These are phyloP conservation scores for Stentor coeruleus DNA, from an alignment of 73 alveolate species.

Conservation along the genomic window DNA sequence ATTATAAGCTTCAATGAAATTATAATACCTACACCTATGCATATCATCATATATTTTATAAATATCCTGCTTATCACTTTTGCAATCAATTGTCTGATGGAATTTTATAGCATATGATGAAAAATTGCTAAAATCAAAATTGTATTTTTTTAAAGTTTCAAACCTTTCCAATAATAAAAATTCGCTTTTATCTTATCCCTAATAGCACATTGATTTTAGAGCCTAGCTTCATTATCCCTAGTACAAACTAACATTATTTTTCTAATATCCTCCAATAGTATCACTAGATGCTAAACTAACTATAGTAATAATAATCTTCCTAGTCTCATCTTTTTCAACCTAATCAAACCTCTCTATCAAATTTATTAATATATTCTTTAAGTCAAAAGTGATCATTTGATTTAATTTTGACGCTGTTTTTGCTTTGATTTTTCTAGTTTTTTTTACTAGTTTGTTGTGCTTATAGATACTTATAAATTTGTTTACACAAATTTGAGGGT, in stretches of 20 bases:
- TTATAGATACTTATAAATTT: background rate
- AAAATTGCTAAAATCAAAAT: background rate
- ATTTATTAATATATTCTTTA: no score
- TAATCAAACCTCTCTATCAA: background rate
- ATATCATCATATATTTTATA: background rate
- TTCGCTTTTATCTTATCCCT: background rate
- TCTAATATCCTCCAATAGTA: no score
- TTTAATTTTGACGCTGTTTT: background rate
- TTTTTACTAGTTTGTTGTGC: background rate
- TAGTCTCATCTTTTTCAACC: constrained; percentile 7
- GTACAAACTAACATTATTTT: no score
- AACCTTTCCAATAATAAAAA: background rate
- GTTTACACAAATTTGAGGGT: background rate
- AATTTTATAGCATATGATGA: background rate
- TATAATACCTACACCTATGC: background rate
- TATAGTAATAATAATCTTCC: background rate
- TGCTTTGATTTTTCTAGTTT: background rate
- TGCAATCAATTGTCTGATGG: background rate
- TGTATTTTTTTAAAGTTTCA: no score
- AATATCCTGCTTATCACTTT: background rate
- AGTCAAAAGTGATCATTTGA: background rate
- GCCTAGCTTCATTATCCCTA: background rate
- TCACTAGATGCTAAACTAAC: background rate
- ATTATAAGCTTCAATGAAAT: no score
- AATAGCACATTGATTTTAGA: no score